phyloP scores from a whole-genome alignment of 306 rosid species.

The Luffa aegyptiaca region DNA sequence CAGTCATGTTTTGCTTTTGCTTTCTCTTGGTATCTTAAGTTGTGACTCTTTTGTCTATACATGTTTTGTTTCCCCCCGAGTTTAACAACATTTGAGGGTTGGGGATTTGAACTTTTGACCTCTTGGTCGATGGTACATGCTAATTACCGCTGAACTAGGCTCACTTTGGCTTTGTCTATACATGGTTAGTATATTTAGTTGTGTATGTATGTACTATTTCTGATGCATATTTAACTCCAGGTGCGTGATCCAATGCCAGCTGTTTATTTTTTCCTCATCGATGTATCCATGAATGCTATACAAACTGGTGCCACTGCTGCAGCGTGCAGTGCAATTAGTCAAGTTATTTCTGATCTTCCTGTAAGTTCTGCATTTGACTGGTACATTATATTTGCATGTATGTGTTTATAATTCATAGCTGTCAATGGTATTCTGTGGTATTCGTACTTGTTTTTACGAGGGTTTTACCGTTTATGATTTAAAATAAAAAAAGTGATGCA shows the following conservation, averaged over 20 bases:
- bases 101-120: too few species aligned
- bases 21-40: neutral
- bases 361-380: slow-evolving; percentile 47
- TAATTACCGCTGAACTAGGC: too few species aligned
- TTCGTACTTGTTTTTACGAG: neutral
- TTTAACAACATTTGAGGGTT: too few species aligned
- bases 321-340: slow-evolving; percentile 95
- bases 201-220: neutral
- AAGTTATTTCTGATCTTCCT: slow-evolving; percentile 87
- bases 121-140: too few species aligned
- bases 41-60: neutral
- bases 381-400: neutral
- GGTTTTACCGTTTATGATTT: neutral
- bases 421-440: neutral
- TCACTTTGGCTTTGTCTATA: neutral
- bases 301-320: slow-evolving; percentile 99
- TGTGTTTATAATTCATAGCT: neutral
- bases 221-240: slow-evolving; percentile 27
- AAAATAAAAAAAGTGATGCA: neutral
- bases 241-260: slow-evolving; percentile 99
- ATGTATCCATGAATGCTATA: slow-evolving; percentile 92
- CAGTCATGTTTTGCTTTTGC: neutral
- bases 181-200: neutral
- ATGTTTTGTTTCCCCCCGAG: neutral
- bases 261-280: slow-evolving; percentile 84